Conservation (phyloP, 2,329 filamentous ascomycete species). For the Cladosporium velox region DNA sequence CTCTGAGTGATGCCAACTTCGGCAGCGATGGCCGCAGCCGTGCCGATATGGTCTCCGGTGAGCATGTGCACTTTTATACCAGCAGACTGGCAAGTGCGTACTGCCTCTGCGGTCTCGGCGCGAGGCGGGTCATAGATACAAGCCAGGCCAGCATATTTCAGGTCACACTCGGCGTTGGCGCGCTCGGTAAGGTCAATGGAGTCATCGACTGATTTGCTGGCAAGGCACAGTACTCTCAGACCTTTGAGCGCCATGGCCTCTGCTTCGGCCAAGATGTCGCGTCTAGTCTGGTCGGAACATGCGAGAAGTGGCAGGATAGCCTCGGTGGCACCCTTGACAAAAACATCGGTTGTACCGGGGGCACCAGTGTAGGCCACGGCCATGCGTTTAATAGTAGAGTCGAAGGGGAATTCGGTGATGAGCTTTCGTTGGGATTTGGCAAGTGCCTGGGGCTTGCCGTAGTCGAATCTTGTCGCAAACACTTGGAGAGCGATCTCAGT, state of each 20-base stretch:
- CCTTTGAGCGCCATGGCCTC: slow-evolving; percentile 36
- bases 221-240: slow-evolving; percentile 38
- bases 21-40: slow-evolving; percentile 48
- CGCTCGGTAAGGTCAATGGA: slow-evolving; percentile 26
- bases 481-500: slow-evolving; percentile 74
- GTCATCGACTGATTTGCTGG: slow-evolving; percentile 24
- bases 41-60: slow-evolving; percentile 51
- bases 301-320: slow-evolving; percentile 35
- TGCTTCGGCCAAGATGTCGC: slow-evolving; percentile 32
- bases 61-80: slow-evolving; percentile 54
- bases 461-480: slow-evolving; percentile 63
- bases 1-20: slow-evolving; percentile 45
- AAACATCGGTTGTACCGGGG: slow-evolving; percentile 27
- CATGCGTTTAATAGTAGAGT: slow-evolving; percentile 39
- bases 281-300: slow-evolving; percentile 26
- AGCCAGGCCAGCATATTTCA: slow-evolving; percentile 36
- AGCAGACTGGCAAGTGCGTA: slow-evolving; percentile 47
- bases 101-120: slow-evolving; percentile 41
- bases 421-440: slow-evolving; percentile 22
- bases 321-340: slow-evolving; percentile 40
- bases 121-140: slow-evolving; percentile 39
- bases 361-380: slow-evolving; percentile 32
- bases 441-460: slow-evolving; percentile 22
- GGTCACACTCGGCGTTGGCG: slow-evolving; percentile 29
- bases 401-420: slow-evolving; percentile 37